phyloP scores from a whole-genome alignment of 2,329 filamentous ascomycete species.

The Alternaria consortialis region DNA sequence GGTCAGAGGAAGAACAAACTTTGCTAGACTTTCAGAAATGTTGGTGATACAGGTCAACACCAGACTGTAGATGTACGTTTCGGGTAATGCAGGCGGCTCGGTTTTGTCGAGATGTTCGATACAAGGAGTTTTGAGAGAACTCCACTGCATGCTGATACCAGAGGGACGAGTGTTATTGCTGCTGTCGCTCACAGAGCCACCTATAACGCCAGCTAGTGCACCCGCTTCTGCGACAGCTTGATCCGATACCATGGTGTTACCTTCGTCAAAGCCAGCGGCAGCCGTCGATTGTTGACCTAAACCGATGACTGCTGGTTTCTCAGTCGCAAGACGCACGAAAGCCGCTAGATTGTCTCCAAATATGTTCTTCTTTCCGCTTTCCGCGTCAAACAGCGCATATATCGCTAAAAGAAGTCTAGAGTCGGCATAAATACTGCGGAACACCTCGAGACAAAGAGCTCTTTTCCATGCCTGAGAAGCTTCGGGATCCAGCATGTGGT shows the following conservation, averaged over 20 bases:
- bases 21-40: constrained; percentile 90
- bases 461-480: constrained; percentile 81
- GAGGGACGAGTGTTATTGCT: constrained; percentile 69
- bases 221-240: constrained; percentile 90
- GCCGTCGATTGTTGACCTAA: constrained; percentile 88
- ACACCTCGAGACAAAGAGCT: constrained; percentile 88
- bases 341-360: constrained; percentile 83
- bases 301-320: constrained; percentile 88
- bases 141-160: constrained; percentile 94
- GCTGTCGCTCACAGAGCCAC: constrained; percentile 67
- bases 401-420: constrained; percentile 79
- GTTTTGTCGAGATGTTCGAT: constrained; percentile 95
- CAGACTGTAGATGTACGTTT: constrained; percentile 92
- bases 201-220: constrained; percentile 86
- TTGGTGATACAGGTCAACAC: constrained; percentile 88
- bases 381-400: constrained; percentile 80
- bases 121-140: constrained; percentile 82
- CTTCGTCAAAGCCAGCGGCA: constrained; percentile 69
- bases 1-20: constrained; percentile 90
- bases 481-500: constrained; percentile 88
- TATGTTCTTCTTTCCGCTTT: constrained; percentile 76
- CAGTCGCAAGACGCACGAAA: constrained; percentile 91
- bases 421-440: constrained; percentile 85
- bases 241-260: constrained; percentile 70
- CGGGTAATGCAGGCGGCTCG: constrained; percentile 82